Percentiles rank a stretch among this genome's conserved stretches.
Evolutionary conservation across 441 rosid species (phyloP).

Genomic region (Corymbia calophylla): DNA sequence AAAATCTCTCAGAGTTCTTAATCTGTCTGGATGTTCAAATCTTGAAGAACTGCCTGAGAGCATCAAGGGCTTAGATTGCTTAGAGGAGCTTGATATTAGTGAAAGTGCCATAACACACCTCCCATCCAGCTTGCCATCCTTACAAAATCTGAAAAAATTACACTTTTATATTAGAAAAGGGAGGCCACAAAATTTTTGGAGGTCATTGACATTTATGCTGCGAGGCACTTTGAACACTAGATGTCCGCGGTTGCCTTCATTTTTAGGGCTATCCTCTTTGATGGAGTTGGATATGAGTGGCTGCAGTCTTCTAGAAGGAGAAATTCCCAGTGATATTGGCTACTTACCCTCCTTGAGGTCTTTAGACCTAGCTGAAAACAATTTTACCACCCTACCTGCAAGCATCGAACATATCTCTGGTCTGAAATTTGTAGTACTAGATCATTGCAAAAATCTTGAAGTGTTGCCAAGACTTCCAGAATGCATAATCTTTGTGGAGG

Average conservation of each 20-base stretch:
- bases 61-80: background rate
- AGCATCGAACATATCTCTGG: conserved; percentile 12
- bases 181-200: background rate
- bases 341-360: conserved; percentile 1
- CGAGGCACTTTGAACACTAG: background rate
- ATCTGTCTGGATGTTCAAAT: background rate
- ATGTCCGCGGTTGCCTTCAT: accelerated
- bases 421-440: background rate
- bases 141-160: background rate
- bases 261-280: background rate
- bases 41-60: background rate
- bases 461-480: conserved; percentile 20
- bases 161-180: background rate
- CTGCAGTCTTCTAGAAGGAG: background rate
- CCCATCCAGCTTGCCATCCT: background rate
- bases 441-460: background rate
- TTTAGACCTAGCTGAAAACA: conserved; percentile 12
- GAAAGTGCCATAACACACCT: background rate
- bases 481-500: conserved; percentile 7
- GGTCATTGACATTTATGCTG: background rate
- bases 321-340: background rate
- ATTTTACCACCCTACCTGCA: conserved; percentile 12
- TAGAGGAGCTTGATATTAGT: background rate
- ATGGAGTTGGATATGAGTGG: background rate
- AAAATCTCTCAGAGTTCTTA: conserved; percentile 14